A percentile compares a stretch with the other conserved stretches of the same genome.
Conservation (phyloP, 371 early-diverging fungal species). For the Coemansia sp. region DNA sequence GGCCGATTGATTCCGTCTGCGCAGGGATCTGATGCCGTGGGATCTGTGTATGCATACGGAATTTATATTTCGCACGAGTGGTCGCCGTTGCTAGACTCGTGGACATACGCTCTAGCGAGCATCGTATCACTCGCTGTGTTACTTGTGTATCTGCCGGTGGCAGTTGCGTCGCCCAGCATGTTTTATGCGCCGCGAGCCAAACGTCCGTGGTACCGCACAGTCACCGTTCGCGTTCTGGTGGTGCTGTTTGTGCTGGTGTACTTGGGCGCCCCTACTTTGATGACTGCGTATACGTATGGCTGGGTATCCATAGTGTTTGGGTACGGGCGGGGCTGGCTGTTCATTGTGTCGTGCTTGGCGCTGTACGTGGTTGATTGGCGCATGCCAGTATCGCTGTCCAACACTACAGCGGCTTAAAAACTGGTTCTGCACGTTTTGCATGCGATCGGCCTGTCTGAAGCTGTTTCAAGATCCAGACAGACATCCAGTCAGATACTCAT, state of each 20-base stretch:
- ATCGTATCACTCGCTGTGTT: slow-evolving; percentile 31
- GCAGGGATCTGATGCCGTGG: slow-evolving; percentile 12
- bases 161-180: slow-evolving; percentile 17
- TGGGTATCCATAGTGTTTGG: slow-evolving; percentile 23
- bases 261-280: slow-evolving; percentile 19
- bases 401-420: too few relatives aligned
- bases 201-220: slow-evolving; percentile 23
- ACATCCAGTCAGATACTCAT: too few relatives aligned
- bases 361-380: slow-evolving; percentile 43
- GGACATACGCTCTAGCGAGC: slow-evolving; percentile 56
- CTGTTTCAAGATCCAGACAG: too few relatives aligned
- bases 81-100: slow-evolving; percentile 80
- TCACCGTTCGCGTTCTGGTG: slow-evolving; percentile 10
- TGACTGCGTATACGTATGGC: slow-evolving; percentile 42
- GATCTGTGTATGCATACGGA: slow-evolving; percentile 49
- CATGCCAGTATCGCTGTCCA: background rate
- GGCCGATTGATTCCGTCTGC: slow-evolving; percentile 59
- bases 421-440: too few relatives aligned
- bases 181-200: slow-evolving; percentile 18
- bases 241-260: slow-evolving; percentile 9
- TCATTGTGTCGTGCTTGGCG: slow-evolving; percentile 20
- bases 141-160: slow-evolving; percentile 43
- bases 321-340: slow-evolving; percentile 35
- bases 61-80: slow-evolving; percentile 61
- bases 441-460: too few relatives aligned